Conservation (phyloP, 352 stramenopile species). For the Phytophthora sojae region DNA sequence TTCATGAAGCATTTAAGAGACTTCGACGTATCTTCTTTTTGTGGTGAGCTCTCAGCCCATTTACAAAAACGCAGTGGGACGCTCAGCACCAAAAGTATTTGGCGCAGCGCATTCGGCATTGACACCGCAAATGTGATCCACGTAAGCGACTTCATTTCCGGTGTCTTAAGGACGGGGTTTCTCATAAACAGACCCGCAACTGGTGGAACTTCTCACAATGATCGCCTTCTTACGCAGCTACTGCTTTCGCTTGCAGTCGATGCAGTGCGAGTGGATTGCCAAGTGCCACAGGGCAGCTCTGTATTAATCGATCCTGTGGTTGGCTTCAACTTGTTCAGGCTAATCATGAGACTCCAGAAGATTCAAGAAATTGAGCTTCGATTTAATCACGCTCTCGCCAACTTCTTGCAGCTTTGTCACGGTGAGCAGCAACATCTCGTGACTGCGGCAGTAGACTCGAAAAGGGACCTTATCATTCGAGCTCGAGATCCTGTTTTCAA, state of each 20-base stretch:
- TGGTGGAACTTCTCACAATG: slow-evolving; percentile 10
- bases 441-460: slow-evolving; percentile 41
- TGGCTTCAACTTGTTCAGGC: slow-evolving; percentile 55
- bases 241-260: slow-evolving; percentile 56
- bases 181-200: neutral
- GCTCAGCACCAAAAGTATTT: slow-evolving; percentile 45
- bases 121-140: slow-evolving; percentile 41
- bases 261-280: slow-evolving; percentile 43
- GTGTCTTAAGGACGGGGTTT: slow-evolving; percentile 50
- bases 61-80: slow-evolving; percentile 47
- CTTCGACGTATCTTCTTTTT: slow-evolving; percentile 46
- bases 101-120: slow-evolving; percentile 54
- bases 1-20: slow-evolving; percentile 40
- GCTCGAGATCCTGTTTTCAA: slow-evolving; percentile 67
- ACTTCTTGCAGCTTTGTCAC: slow-evolving; percentile 45
- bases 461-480: slow-evolving; percentile 44
- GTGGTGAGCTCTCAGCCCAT: slow-evolving; percentile 36
- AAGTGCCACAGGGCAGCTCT: neutral
- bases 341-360: slow-evolving; percentile 51
- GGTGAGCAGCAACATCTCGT: slow-evolving; percentile 61
- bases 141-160: slow-evolving; percentile 56
- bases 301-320: neutral
- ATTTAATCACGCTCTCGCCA: slow-evolving; percentile 54
- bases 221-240: slow-evolving; percentile 45
- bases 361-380: slow-evolving; percentile 61